These are phyloP conservation scores for Rossbeevera mucosa DNA, from an alignment of 768 basidiomycete genomes.

Conservation along the genomic window DNA sequence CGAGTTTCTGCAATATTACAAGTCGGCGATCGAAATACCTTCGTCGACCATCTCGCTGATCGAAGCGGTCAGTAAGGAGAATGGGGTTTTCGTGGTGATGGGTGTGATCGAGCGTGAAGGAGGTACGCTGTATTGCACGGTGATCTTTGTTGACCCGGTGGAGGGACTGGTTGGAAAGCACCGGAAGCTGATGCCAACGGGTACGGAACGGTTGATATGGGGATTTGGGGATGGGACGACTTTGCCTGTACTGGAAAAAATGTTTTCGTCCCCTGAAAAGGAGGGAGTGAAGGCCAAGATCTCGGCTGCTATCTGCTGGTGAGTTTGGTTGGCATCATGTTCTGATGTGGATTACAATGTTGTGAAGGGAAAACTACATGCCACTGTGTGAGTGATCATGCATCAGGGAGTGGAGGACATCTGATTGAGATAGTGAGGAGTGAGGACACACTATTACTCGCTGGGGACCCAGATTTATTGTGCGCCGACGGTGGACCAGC, in stretches of 20 bases:
- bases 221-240: conserved; percentile 54
- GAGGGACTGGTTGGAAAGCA: conserved; percentile 56
- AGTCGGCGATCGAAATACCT: conserved; percentile 54
- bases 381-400: conserved; percentile 44
- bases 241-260: conserved; percentile 43
- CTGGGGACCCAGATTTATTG: conserved; percentile 58
- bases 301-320: conserved; percentile 59
- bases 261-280: conserved; percentile 29
- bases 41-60: conserved; percentile 45
- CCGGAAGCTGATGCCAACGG: conserved; percentile 63
- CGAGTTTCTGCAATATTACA: conserved; percentile 52
- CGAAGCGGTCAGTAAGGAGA: conserved; percentile 44
- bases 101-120: conserved; percentile 39
- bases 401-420: not conserved
- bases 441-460: conserved; percentile 57
- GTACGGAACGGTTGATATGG: conserved; percentile 57
- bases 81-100: conserved; percentile 51
- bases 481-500: conserved; percentile 61
- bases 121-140: conserved; percentile 45
- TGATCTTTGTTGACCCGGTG: conserved; percentile 49
- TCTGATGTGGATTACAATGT: not conserved
- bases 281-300: conserved; percentile 40
- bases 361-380: conserved; percentile 69
- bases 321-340: conserved; percentile 11
- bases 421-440: conserved; percentile 27